Evolutionary conservation across 305 asterid genomes (phyloP).

Genomic region (Solanum aculeatissimum): DNA sequence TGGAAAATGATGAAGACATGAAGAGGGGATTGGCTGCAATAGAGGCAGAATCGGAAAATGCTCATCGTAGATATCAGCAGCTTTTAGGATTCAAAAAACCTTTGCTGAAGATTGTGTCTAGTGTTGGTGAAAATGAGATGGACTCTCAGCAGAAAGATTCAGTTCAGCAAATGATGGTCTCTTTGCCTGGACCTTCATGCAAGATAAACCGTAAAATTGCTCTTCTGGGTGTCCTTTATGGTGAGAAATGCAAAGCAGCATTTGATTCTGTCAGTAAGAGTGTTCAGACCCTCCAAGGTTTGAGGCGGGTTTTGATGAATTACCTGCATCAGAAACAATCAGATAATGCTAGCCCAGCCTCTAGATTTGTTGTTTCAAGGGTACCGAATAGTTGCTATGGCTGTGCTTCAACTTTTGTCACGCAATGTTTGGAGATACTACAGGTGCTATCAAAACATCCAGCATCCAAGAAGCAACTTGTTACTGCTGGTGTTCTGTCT

Average conservation of each 20-base stretch:
- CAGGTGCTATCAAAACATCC: constrained; percentile 85
- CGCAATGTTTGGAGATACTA: constrained; percentile 93
- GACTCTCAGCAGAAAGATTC: constrained; percentile 99
- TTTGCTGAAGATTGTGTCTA: constrained; percentile 86
- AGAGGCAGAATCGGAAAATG: constrained; percentile 97
- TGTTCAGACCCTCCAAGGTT: constrained; percentile 99
- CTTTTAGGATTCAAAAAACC: constrained; percentile 99
- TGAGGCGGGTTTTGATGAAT: constrained; percentile 86
- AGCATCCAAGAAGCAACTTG: constrained; percentile 87
- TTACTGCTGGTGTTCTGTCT: constrained; percentile 80
- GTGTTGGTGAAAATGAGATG: constrained; percentile 98
- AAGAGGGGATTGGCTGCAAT: constrained; percentile 92
- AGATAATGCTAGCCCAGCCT: constrained; percentile 55
- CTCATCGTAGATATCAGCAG: constrained; percentile 97
- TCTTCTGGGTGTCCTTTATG: constrained; percentile 98
- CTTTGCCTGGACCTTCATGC: constrained; percentile 98
- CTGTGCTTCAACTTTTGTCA: constrained; percentile 89
- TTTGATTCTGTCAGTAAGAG: constrained; percentile 99
- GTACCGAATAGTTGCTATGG: constrained; percentile 98
- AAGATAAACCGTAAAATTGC: constrained; percentile 99
- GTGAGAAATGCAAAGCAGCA: constrained; percentile 99
- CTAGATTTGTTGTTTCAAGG: constrained; percentile 86
- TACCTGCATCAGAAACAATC: constrained; percentile 93
- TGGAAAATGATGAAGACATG: constrained; percentile 99
- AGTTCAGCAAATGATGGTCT: constrained; percentile 99